These are phyloP conservation scores for Hypoxylon sp. DNA, from an alignment of 2,329 filamentous ascomycete species.

Conservation along the genomic window DNA sequence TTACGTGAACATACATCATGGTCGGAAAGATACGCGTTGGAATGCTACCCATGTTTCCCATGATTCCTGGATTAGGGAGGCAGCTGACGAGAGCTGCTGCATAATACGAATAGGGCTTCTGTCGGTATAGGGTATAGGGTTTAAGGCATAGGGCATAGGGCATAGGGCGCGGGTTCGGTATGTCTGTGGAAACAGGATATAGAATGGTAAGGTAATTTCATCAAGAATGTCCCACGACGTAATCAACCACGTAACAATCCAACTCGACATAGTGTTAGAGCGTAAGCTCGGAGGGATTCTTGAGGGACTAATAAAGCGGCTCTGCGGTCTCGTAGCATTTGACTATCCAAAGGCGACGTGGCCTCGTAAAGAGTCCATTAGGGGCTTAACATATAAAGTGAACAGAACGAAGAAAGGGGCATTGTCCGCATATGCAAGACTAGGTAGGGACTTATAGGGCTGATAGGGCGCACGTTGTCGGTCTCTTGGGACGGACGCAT, in stretches of 20 bases:
- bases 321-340: slow-evolving; percentile 18
- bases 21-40: slow-evolving; percentile 10
- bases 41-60: slow-evolving; percentile 4
- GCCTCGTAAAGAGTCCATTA: slow-evolving; percentile 25
- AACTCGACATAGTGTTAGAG: slow-evolving; percentile 12
- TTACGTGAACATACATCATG: slow-evolving; percentile 15
- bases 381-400: slow-evolving; percentile 2
- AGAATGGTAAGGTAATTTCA: slow-evolving; percentile 1
- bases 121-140: slow-evolving; percentile 3
- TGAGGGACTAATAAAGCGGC: slow-evolving; percentile 21
- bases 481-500: slow-evolving; percentile 11
- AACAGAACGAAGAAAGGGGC: slow-evolving; percentile 14
- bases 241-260: slow-evolving; percentile 19
- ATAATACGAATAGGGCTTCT: slow-evolving; percentile 14
- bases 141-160: slow-evolving; percentile 11
- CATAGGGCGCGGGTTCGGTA: slow-evolving; percentile 15
- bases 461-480: slow-evolving; percentile 31
- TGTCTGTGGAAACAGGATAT: slow-evolving; percentile 1
- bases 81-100: slow-evolving; percentile 36
- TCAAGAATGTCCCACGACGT: slow-evolving; percentile 14
- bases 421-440: slow-evolving; percentile 27
- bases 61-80: slow-evolving; percentile 8
- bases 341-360: slow-evolving; percentile 31
- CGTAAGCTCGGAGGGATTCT: slow-evolving; percentile 40
- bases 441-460: slow-evolving; percentile 34